Evolutionary conservation across 2,329 filamentous ascomycete species (phyloP).

Genomic region (Colletotrichum cuscutae): DNA sequence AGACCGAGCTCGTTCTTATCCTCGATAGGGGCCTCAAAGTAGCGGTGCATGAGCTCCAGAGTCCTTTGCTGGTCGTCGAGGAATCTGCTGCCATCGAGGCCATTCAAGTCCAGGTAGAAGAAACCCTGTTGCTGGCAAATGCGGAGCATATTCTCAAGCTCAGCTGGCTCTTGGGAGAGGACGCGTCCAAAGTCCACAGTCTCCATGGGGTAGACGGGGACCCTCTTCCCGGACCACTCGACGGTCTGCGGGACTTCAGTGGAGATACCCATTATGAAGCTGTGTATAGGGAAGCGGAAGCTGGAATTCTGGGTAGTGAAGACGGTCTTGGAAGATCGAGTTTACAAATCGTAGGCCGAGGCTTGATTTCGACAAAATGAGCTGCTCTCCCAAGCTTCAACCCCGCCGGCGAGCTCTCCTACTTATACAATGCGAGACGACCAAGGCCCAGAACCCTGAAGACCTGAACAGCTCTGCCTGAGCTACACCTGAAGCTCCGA

Average conservation of each 20-base stretch:
- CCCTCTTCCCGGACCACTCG: slow-evolving; percentile 59
- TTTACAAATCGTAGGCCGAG: too few species aligned
- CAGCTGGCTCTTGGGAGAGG: slow-evolving; percentile 63
- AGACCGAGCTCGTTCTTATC: slow-evolving; percentile 67
- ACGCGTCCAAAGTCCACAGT: slow-evolving; percentile 62
- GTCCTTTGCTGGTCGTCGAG: slow-evolving; percentile 63
- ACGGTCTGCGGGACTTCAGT: slow-evolving; percentile 51
- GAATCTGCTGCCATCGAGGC: slow-evolving; percentile 63
- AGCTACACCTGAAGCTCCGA: background rate
- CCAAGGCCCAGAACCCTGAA: background rate
- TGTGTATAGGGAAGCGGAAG: background rate
- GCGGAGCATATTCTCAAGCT: slow-evolving; percentile 61
- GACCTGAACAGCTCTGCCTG: background rate
- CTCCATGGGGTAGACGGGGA: slow-evolving; percentile 62
- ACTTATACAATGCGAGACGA: slow-evolving; percentile 18
- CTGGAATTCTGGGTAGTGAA: background rate
- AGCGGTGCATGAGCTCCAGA: slow-evolving; percentile 64
- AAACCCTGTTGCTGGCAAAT: slow-evolving; percentile 63
- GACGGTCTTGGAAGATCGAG: background rate
- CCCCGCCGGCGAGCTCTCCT: background rate
- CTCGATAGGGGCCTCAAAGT: slow-evolving; percentile 63
- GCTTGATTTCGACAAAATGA: background rate
- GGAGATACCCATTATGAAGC: slow-evolving; percentile 28
- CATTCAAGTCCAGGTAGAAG: slow-evolving; percentile 65
- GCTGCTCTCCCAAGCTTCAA: background rate